A percentile compares a stretch with the other conserved stretches of the same genome.
These are phyloP conservation scores for Rhipidocladum racemiflorum DNA, from an alignment of 176 grass and related monocot genomes.

Conservation along the genomic window DNA sequence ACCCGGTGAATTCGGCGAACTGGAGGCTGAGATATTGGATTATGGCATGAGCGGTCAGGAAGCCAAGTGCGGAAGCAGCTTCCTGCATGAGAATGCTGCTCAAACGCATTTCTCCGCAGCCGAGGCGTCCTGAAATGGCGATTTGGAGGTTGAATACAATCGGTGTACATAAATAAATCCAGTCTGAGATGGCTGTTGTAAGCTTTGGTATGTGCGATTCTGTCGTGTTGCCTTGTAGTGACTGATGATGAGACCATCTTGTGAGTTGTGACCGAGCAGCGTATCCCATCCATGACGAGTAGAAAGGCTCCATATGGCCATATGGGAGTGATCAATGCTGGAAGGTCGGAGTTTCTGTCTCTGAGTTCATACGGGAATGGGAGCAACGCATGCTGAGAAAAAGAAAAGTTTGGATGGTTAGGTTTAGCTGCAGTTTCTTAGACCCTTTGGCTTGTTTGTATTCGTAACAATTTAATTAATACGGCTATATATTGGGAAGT, in stretches of 20 bases:
- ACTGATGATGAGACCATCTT: not conserved
- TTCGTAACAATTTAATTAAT: too few relatives aligned
- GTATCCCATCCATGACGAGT: not conserved
- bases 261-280: not conserved
- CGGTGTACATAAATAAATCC: constrained; percentile 33
- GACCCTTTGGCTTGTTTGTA: too few relatives aligned
- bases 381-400: too few relatives aligned
- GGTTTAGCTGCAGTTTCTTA: too few relatives aligned
- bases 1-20: not conserved
- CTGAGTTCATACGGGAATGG: too few relatives aligned
- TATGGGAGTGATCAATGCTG: too few relatives aligned
- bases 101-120: constrained; percentile 4
- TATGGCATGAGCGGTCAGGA: constrained; percentile 8
- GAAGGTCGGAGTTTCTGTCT: too few relatives aligned
- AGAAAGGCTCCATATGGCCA: too few relatives aligned
- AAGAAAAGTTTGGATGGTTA: too few relatives aligned
- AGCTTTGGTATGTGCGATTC: not conserved
- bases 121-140: constrained; percentile 5
- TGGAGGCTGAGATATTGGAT: constrained; percentile 19
- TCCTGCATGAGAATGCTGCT: not conserved
- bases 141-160: not conserved
- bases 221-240: not conserved
- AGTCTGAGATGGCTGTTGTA: not conserved
- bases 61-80: constrained; percentile 7
- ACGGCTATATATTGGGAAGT: too few relatives aligned